Evolutionary conservation across 345 rosid species (phyloP).

Genomic region (Nephelium lappaceum): DNA sequence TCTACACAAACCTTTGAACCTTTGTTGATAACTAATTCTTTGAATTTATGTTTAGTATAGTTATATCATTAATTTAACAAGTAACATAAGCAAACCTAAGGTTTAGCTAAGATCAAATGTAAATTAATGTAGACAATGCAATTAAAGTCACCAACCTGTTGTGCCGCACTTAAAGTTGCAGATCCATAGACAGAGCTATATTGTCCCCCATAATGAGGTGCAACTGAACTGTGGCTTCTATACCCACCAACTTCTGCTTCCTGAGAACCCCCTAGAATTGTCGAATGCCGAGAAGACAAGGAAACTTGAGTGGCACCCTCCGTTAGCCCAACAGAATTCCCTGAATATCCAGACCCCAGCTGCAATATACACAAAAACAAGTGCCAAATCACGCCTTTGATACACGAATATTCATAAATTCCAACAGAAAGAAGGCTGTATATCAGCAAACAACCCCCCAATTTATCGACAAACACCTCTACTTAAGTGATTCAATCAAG

Average conservation of each 20-base stretch:
- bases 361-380: slow-evolving; percentile 28
- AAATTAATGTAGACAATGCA: background rate
- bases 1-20: background rate
- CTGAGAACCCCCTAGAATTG: slow-evolving; percentile 58
- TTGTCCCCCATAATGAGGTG: slow-evolving; percentile 72
- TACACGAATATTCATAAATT: background rate
- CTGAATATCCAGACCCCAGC: slow-evolving; percentile 67
- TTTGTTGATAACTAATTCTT: slow-evolving; percentile 2
- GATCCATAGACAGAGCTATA: slow-evolving; percentile 73
- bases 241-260: slow-evolving; percentile 72
- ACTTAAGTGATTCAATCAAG: background rate
- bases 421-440: background rate
- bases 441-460: background rate
- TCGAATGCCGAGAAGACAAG: slow-evolving; percentile 61
- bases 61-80: background rate
- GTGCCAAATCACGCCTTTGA: background rate
- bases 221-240: slow-evolving; percentile 57
- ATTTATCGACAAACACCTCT: background rate
- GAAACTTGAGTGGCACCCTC: slow-evolving; percentile 72
- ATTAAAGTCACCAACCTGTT: slow-evolving; percentile 48
- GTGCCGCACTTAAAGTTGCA: slow-evolving; percentile 56
- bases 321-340: slow-evolving; percentile 60
- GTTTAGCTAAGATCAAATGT: background rate
- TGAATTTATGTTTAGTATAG: background rate
- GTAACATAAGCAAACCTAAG: background rate